Percentiles rank a stretch among this genome's conserved stretches.
phyloP scores from a whole-genome alignment of 2,329 filamentous ascomycete species.

The Pyrenophora teres region DNA sequence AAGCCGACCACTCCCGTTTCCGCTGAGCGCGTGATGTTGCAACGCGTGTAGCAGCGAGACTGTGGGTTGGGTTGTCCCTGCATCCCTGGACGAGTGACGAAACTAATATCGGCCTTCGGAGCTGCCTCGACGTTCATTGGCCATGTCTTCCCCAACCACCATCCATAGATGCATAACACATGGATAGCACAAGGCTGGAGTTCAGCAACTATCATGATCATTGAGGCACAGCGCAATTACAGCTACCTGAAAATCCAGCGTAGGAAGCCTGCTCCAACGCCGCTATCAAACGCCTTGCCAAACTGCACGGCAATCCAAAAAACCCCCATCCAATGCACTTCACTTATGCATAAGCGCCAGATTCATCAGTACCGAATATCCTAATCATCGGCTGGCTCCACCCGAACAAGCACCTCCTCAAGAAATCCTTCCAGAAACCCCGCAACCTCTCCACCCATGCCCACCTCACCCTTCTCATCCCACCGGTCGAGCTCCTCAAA shows the following conservation, averaged over 20 bases:
- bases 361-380: neutral
- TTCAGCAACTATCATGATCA: no score
- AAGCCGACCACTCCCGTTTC: neutral
- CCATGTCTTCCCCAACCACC: neutral
- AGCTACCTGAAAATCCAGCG: neutral
- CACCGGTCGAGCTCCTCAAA: constrained; percentile 90
- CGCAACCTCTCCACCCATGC: constrained; percentile 89
- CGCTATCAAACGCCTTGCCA: constrained; percentile 9
- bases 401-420: constrained; percentile 89
- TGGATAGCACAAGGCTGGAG: neutral
- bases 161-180: neutral
- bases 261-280: no score
- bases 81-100: constrained; percentile 16
- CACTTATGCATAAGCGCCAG: neutral
- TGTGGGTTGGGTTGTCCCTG: constrained; percentile 9
- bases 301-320: constrained; percentile 1
- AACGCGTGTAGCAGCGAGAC: constrained; percentile 2
- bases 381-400: constrained; percentile 80
- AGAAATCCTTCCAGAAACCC: constrained; percentile 90
- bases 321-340: neutral
- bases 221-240: neutral
- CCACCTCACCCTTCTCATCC: constrained; percentile 84
- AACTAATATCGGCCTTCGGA: constrained; percentile 17
- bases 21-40: constrained; percentile 10
- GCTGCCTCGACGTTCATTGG: constrained; percentile 18